Evolutionary conservation across 345 rosid genomes (phyloP), one percentile per base, ranked within the genome.

Genomic region (Syzygium grande): DNA sequence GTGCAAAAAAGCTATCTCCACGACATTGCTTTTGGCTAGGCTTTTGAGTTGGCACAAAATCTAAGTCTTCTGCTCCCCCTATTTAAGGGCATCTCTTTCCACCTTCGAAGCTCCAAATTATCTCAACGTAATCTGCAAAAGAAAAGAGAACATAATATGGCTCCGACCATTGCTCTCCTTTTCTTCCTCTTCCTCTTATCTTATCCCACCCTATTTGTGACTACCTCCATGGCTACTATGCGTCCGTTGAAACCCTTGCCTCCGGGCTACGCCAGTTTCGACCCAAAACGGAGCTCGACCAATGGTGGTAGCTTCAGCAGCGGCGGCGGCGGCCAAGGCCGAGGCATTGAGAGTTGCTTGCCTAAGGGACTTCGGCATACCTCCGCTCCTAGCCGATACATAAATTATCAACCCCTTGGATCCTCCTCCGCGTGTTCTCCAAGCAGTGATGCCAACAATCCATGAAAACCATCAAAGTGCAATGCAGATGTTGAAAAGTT

Each of bases 361-460:
- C 97, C 97, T 2, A 95, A 94, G 85, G 95, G 97, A 16, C 90
- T 89, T 73, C 95, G 90, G n/a, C 90, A 23, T 41, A 87, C 77
- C 52, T 95, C 97, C 0, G 97, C 94, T 0, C 97, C 97, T 1
- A 95, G 97, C 83, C 91, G 93, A 21, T 95, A 93, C 65, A 92
- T 90, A 87, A 94, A 94, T 21, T 84, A 89, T 41, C 85, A 90
- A 10, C 90, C 94, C 38, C 89, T 84, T 19, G 91, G 93, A 38
- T 93, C 95, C 3, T 86, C 91, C 59, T 8, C 87, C 27, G 92
- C 94, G 52, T 87, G 89, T 14, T 65, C 93, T 3, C 21, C 87
- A 2, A 15, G n/a, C 10, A 78, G 22, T 2, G 46, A 23, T 58
- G 27, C 16, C 11, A 77, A 59, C 38, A 65, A 11, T 30, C 92